Evolutionary conservation across 257 asterid species (phyloP).

Genomic region (Solanum appendiculatum): DNA sequence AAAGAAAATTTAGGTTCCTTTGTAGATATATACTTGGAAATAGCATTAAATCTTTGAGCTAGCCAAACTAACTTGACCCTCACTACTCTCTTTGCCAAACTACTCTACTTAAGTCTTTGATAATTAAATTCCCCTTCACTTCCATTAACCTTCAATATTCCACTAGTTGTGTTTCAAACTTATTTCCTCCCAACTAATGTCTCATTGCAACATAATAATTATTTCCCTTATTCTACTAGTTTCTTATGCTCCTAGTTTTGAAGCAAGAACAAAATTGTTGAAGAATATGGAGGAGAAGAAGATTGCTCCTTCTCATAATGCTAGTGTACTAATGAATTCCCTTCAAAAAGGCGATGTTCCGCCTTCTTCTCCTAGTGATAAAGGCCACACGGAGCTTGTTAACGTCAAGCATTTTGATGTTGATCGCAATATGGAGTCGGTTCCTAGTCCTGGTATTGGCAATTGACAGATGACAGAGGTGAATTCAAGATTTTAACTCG

Average conservation of each 20-base stretch:
- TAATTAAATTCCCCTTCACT: neutral
- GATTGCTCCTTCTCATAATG: neutral
- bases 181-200: constrained; percentile 7
- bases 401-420: neutral
- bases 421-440: constrained; percentile 8
- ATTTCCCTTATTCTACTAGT: neutral
- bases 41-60: neutral
- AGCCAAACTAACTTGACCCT: neutral
- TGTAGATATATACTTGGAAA: neutral
- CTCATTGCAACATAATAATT: neutral
- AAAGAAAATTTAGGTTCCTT: no score
- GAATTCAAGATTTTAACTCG: neutral
- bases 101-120: neutral
- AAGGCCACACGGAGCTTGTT: constrained; percentile 1
- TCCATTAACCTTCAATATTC: neutral
- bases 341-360: constrained; percentile 8
- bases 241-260: constrained; percentile 8
- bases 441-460: constrained; percentile 26
- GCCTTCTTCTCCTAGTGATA: constrained; percentile 12
- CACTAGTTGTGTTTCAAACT: neutral
- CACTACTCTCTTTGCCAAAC: neutral
- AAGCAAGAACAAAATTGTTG: constrained; percentile 18
- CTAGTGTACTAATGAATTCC: neutral
- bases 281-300: neutral
- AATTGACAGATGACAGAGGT: neutral